Evolutionary conservation across 345 rosid species (phyloP), one percentile per base, ranked within the genome.

Genomic region (Crucihimalaya himalaica): DNA sequence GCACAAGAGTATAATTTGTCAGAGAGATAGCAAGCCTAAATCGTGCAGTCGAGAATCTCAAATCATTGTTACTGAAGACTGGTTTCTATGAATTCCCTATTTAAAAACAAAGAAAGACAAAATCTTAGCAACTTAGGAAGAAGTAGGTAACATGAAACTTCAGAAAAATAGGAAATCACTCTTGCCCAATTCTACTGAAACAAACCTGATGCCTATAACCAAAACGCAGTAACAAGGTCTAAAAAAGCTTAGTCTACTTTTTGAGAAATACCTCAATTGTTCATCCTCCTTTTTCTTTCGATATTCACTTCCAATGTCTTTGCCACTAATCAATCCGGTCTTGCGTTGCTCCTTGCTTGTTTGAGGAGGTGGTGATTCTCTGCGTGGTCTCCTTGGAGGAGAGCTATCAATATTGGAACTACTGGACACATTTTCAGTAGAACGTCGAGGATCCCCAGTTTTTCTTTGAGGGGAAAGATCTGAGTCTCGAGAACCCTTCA

Each of bases 241-340:
- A 42, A 2, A 14, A 6, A 71, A 48, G 20, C 28, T 48, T 45
- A 61, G 16, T 61, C 39, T 42, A 32, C 31, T 67, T 48, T 27
- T 4, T 11, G 28, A 6, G 21, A 16, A 27, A 66, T 81, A 93
- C 97, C 91, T 88, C 76, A 81, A 62, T 48, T 51, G 43, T 63
- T 87, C 94, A 28, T 86, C 88, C 66, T 76, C 82, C 83, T 83
- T 93, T 19, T 75, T 83, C 81, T 85, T 82, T 53, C 85, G 76
- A 80, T 84, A 81, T 78, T 86, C 95, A 32, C 83, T 76, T 31
- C 82, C 58, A 12, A 81, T 88, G 32, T 87, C 98, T 59, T 69
- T 79, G 57, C 95, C 95, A 73, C 85, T 80, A 72, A 89, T 82
- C 64, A 94, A 75, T 66, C 98, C 98, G 29, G 89, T 84, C 76